Conservation (phyloP, 495 filamentous ascomycete species). For the Aspergillus steynii region DNA sequence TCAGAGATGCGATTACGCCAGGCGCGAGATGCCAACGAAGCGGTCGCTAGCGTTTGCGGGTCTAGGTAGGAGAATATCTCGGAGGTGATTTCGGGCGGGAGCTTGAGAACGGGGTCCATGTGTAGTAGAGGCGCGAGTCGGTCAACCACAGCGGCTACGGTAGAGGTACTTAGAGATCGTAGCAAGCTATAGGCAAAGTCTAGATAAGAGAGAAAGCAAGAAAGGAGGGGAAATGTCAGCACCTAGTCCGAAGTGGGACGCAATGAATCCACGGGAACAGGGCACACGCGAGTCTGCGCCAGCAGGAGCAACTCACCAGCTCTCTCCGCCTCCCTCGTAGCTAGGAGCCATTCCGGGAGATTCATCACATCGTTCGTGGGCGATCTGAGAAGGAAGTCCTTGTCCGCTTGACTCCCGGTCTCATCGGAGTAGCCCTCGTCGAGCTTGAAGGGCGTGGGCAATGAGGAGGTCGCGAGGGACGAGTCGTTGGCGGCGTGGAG, state of each 20-base stretch:
- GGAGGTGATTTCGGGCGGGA: slow-evolving; percentile 86
- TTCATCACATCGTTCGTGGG: slow-evolving; percentile 40
- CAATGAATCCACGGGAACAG: neutral
- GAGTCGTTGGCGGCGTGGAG: slow-evolving; percentile 28
- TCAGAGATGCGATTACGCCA: slow-evolving; percentile 86
- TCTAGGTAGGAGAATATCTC: slow-evolving; percentile 86
- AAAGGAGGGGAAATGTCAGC: neutral
- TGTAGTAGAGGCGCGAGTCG: slow-evolving; percentile 76
- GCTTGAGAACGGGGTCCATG: slow-evolving; percentile 82
- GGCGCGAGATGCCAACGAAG: slow-evolving; percentile 72
- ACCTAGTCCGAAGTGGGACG: neutral
- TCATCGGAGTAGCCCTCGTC: slow-evolving; percentile 71
- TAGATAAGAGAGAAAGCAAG: slow-evolving; percentile 13
- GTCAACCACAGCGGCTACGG: slow-evolving; percentile 75
- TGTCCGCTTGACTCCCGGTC: slow-evolving; percentile 56
- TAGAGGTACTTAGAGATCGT: slow-evolving; percentile 70
- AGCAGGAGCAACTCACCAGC: slow-evolving; percentile 46
- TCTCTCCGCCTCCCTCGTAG: slow-evolving; percentile 53
- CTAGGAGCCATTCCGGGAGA: slow-evolving; percentile 54
- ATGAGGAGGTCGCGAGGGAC: slow-evolving; percentile 31
- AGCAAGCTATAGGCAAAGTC: slow-evolving; percentile 60
- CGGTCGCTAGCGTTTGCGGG: slow-evolving; percentile 70
- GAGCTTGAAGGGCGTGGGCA: slow-evolving; percentile 52
- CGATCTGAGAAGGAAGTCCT: slow-evolving; percentile 32
- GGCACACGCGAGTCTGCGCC: slow-evolving; percentile 3